Evolutionary conservation across 352 stramenopile genomes (phyloP).

Genomic region (Phytopythium ostracodes): DNA sequence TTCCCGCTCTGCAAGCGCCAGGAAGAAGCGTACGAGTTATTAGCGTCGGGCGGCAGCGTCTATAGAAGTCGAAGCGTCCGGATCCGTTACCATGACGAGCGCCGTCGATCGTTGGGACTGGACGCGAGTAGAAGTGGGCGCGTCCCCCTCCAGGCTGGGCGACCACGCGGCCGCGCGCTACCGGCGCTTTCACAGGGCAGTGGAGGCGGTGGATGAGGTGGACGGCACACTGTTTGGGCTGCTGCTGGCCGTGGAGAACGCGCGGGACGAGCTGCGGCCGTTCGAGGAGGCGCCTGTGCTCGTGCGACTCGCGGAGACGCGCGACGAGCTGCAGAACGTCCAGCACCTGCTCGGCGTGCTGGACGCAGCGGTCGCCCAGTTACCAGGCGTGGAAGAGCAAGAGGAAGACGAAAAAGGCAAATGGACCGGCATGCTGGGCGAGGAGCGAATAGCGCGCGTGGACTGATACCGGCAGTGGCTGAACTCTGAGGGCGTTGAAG

Average conservation of each 20-base stretch:
- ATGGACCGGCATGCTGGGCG: neutral
- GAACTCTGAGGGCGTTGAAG: neutral
- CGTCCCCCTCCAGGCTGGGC: neutral
- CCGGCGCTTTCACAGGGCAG: neutral
- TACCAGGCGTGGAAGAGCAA: neutral
- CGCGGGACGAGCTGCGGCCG: neutral
- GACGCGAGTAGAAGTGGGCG: neutral
- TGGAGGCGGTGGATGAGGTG: neutral
- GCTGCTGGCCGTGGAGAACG: slow-evolving; percentile 3
- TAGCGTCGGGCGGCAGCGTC: too few species aligned
- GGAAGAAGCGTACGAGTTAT: neutral
- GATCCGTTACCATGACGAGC: neutral
- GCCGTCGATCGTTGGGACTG: neutral
- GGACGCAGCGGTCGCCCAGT: neutral
- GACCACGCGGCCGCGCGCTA: neutral
- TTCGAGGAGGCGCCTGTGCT: neutral
- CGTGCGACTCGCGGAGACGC: neutral
- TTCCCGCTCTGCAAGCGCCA: neutral
- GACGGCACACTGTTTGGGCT: neutral
- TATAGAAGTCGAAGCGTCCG: neutral
- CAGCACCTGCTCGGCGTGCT: neutral
- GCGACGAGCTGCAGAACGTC: neutral
- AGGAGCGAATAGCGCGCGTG: neutral
- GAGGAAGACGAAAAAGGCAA: neutral
- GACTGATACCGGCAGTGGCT: neutral